Conservation (phyloP, 768 basidiomycete species). For the Tricholoma sp. region DNA sequence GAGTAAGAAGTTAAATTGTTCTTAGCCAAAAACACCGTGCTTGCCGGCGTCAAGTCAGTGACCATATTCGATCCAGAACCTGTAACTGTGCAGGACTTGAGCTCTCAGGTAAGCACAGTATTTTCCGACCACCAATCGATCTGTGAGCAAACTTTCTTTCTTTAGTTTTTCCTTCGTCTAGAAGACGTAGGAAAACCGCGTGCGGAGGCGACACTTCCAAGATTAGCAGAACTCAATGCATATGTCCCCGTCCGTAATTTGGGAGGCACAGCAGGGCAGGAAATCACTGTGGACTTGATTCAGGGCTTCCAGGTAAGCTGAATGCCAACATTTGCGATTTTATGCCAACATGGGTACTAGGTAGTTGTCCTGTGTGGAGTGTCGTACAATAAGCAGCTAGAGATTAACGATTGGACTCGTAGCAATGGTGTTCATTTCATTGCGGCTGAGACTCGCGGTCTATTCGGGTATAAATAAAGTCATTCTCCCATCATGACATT, state of each 20-base stretch:
- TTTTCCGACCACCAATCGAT: neutral
- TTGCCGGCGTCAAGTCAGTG: constrained; percentile 97
- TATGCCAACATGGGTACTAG: constrained; percentile 32
- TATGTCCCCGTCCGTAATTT: constrained; percentile 93
- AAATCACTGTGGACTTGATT: constrained; percentile 75
- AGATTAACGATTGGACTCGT: constrained; percentile 96
- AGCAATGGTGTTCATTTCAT: constrained; percentile 87
- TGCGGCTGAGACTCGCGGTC: constrained; percentile 83
- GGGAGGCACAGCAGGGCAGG: constrained; percentile 71
- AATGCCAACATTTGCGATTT: neutral
- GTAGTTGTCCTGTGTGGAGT: constrained; percentile 86
- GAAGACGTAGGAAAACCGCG: constrained; percentile 86
- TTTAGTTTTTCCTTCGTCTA: constrained; percentile 88
- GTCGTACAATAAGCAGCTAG: constrained; percentile 75
- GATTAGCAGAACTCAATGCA: constrained; percentile 89
- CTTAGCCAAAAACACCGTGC: constrained; percentile 87
- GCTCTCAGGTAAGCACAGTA: constrained; percentile 72
- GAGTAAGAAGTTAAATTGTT: constrained; percentile 1
- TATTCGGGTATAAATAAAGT: constrained; percentile 72
- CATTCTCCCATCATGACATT: neutral
- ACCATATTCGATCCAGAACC: constrained; percentile 93
- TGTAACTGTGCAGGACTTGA: constrained; percentile 83
- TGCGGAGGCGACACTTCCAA: constrained; percentile 80
- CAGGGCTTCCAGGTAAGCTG: constrained; percentile 81
- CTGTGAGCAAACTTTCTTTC: constrained; percentile 8